Percentiles rank a stretch among this genome's conserved stretches.
Evolutionary conservation across 2,329 filamentous ascomycete species (phyloP).

Genomic region (Tothia fuscella): DNA sequence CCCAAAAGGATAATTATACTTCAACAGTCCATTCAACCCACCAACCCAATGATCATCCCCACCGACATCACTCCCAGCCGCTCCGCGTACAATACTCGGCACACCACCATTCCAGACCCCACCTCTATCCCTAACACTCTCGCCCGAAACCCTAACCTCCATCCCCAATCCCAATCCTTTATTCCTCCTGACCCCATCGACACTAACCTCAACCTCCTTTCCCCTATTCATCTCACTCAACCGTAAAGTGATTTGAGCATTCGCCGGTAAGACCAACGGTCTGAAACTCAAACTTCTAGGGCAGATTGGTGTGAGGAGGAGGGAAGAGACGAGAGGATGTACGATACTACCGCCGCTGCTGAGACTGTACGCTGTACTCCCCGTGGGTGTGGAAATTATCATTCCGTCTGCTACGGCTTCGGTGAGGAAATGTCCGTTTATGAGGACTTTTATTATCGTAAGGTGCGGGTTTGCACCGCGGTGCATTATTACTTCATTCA

Average conservation of each 20-base stretch:
- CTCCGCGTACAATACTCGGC: slow-evolving; percentile 71
- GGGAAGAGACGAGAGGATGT: slow-evolving; percentile 77
- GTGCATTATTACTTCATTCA: slow-evolving; percentile 94
- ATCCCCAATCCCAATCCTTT: slow-evolving; percentile 34
- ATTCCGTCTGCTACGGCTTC: slow-evolving; percentile 94
- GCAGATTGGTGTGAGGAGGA: slow-evolving; percentile 89
- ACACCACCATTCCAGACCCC: slow-evolving; percentile 64
- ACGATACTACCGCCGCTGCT: slow-evolving; percentile 87
- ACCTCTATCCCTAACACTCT: slow-evolving; percentile 48
- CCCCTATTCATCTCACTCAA: slow-evolving; percentile 52
- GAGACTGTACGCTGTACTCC: slow-evolving; percentile 91
- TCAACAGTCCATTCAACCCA: slow-evolving; percentile 80
- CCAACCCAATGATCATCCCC: slow-evolving; percentile 91
- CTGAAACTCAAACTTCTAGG: slow-evolving; percentile 85
- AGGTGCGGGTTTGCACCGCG: slow-evolving; percentile 82
- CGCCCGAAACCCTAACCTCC: slow-evolving; percentile 81
- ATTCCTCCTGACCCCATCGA: slow-evolving; percentile 34
- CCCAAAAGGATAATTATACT: slow-evolving; percentile 97
- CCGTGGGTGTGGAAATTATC: slow-evolving; percentile 85
- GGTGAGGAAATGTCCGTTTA: slow-evolving; percentile 80
- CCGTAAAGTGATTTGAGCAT: slow-evolving; percentile 70
- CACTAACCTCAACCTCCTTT: slow-evolving; percentile 37
- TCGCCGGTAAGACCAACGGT: slow-evolving; percentile 76
- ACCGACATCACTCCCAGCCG: slow-evolving; percentile 26
- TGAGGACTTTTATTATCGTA: slow-evolving; percentile 80